Evolutionary conservation across 331 rosid genomes (phyloP).

Genomic region (Acacia concinna): DNA sequence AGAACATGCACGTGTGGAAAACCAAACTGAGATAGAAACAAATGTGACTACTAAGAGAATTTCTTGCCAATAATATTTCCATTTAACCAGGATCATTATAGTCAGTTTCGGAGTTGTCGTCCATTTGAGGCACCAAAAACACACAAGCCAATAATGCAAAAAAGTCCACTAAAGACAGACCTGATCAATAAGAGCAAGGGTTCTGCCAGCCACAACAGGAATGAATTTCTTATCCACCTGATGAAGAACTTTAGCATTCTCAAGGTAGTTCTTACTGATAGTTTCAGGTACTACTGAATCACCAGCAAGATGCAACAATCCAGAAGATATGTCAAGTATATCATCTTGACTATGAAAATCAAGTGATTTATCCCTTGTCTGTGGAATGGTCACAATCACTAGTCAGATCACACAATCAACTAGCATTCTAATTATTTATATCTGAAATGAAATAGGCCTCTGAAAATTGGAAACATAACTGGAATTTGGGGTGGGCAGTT

Average conservation of each 20-base stretch:
- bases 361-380: constrained; percentile 49
- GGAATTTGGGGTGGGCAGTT: constrained; percentile 50
- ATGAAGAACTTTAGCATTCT: constrained; percentile 70
- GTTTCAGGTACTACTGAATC: constrained; percentile 76
- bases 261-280: constrained; percentile 64
- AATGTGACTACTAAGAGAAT: constrained; percentile 15
- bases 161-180: constrained; percentile 39
- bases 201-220: constrained; percentile 77
- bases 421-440: constrained; percentile 17
- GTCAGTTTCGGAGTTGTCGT: constrained; percentile 3
- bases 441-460: constrained; percentile 16
- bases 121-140: neutral
- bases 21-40: constrained; percentile 1
- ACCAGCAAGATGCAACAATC: constrained; percentile 81
- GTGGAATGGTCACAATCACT: constrained; percentile 38
- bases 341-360: constrained; percentile 41
- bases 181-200: constrained; percentile 91
- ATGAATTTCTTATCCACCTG: constrained; percentile 97
- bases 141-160: constrained; percentile 13
- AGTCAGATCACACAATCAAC: constrained; percentile 32
- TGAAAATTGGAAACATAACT: constrained; percentile 47
- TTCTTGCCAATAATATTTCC: constrained; percentile 4
- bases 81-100: neutral
- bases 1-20: neutral
- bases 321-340: constrained; percentile 82